Evolutionary conservation across 2,329 filamentous ascomycete genomes (phyloP), one percentile per base, ranked within the genome.

Genomic region (Calonectria leucothoes): DNA sequence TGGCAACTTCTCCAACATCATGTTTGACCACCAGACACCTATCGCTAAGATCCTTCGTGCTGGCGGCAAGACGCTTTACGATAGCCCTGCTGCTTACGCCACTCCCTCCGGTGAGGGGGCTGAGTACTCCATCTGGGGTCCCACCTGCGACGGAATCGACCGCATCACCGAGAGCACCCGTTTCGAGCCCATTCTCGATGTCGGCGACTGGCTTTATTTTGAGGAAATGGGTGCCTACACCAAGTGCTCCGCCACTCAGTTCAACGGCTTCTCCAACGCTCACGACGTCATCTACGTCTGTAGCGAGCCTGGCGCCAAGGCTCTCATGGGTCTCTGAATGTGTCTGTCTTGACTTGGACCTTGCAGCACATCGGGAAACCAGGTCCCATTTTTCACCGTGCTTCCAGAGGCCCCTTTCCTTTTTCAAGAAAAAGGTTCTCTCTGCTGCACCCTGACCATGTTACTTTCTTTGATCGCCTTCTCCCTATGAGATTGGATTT

Each of bases 181-280:
- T 75, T 95, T 98, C 81, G 87, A 92, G 39, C 92, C 94, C 67
- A 90, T 94, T 61, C 88, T 99, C 52, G 93, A 98, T 82, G 94
- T 98, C 10, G 97, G 97, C 66, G 97, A 99, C 85, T 99, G 97
- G 97, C 89, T 99, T 69, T 99, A 98, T 88, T 99, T 99, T 85
- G 95, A 98, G 87, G 92, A 98, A 75, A 99, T 99, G 97, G 97
- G 97, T 69, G 96, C 97, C 29, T 99, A 99, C 86, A 98, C 97
- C 80, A 98, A 96, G 89, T 98, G 96, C 89, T 98, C 95, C 73
- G 96, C 97, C 76, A 99, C 97, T 71, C 93, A 94, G 82, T 99
- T 99, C 93, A 99, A 99, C 80, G 97, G 97, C 76, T 99, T 98
- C 86, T 94, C 93, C 69, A 95, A 98, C 85, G 90, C 92, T 79